A percentile compares a stretch with the other conserved stretches of the same genome.
Evolutionary conservation across 2,329 filamentous ascomycete species (phyloP).

Genomic region (Madurella fahalii): DNA sequence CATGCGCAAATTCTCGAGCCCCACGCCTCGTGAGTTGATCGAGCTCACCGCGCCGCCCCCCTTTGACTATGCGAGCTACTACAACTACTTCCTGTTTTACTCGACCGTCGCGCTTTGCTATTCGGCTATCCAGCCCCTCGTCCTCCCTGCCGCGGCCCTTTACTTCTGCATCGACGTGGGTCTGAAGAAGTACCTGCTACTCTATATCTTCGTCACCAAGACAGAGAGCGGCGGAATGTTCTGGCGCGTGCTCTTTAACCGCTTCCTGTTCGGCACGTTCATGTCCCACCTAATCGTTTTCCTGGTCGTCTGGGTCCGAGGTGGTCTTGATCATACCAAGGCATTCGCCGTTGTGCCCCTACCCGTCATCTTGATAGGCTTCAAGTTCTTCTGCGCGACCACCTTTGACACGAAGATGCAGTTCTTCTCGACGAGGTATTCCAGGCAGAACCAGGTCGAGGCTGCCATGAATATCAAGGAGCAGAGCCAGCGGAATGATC

Average conservation of each 20-base stretch:
- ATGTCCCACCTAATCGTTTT: slow-evolving; percentile 76
- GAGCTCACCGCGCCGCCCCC: slow-evolving; percentile 86
- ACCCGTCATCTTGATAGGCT: slow-evolving; percentile 70
- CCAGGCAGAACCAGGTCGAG: slow-evolving; percentile 44
- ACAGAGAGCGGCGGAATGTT: slow-evolving; percentile 91
- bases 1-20: slow-evolving; percentile 75
- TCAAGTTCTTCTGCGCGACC: slow-evolving; percentile 79
- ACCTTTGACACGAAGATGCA: slow-evolving; percentile 75
- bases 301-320: slow-evolving; percentile 68
- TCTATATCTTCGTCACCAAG: slow-evolving; percentile 96
- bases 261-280: slow-evolving; percentile 78
- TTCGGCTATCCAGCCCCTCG: slow-evolving; percentile 78
- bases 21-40: slow-evolving; percentile 86
- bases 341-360: slow-evolving; percentile 70
- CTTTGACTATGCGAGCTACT: slow-evolving; percentile 95
- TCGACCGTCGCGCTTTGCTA: slow-evolving; percentile 84
- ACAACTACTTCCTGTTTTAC: slow-evolving; percentile 97
- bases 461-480: slow-evolving; percentile 46
- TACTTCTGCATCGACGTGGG: slow-evolving; percentile 87
- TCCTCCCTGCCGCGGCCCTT: slow-evolving; percentile 77
- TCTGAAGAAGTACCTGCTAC: slow-evolving; percentile 89
- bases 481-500: slow-evolving; percentile 57
- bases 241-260: slow-evolving; percentile 89
- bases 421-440: slow-evolving; percentile 69
- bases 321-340: slow-evolving; percentile 50